Evolutionary conservation across 306 rosid species (phyloP).

Genomic region (Cucumis sativus): Cucumber_9930_V3 NC_026657.2:7463501-7464000

Average conservation of each 20-base stretch:
- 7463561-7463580: neutral
- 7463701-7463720: neutral
- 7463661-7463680: neutral
- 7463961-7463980: neutral
- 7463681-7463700: neutral
- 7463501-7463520: too few species aligned
- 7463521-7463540: neutral
- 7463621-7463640: neutral
- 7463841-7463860: constrained; percentile 55
- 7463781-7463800: constrained; percentile 27
- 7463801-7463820: constrained; percentile 21
- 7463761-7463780: constrained; percentile 13
- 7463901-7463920: constrained; percentile 17
- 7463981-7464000: neutral
- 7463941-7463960: neutral
- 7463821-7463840: constrained; percentile 36
- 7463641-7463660: neutral
- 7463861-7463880: constrained; percentile 40
- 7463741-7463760: neutral
- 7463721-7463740: neutral
- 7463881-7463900: constrained; percentile 62
- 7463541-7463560: neutral
- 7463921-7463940: neutral
- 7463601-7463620: neutral
- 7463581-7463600: neutral